These are phyloP conservation scores for Linanthus parryae DNA, from an alignment of 148 eudicot species.

Conservation along the genomic window DNA sequence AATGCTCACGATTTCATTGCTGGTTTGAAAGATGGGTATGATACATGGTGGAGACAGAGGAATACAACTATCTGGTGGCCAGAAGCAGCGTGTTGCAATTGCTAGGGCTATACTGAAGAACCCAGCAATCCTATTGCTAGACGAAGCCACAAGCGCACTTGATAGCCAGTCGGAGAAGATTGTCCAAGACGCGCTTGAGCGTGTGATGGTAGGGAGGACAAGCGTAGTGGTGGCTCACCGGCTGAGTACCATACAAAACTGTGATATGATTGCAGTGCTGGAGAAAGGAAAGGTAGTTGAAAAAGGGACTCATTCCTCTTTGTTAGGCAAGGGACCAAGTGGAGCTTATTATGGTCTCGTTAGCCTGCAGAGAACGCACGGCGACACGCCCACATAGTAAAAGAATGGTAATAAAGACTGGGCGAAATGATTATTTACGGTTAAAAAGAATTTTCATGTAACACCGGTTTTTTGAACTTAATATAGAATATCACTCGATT, in stretches of 20 bases:
- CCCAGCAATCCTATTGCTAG: slow-evolving; percentile 6
- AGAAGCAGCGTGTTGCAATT: slow-evolving; percentile 9
- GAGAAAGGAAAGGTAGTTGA: slow-evolving; percentile 7
- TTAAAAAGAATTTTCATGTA: too few relatives aligned
- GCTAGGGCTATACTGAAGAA: slow-evolving; percentile 8
- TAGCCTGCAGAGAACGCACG: slow-evolving; percentile 5
- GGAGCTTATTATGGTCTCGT: slow-evolving; percentile 9
- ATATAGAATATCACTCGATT: too few relatives aligned
- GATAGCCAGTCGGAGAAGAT: slow-evolving; percentile 10
- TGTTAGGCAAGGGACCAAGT: slow-evolving; percentile 5
- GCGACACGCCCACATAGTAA: too few relatives aligned
- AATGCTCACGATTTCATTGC: slow-evolving; percentile 9
- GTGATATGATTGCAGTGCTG: slow-evolving; percentile 5
- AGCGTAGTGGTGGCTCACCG: slow-evolving; percentile 8
- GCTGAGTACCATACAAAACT: slow-evolving; percentile 8
- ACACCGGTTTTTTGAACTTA: too few relatives aligned
- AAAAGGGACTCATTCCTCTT: slow-evolving; percentile 5
- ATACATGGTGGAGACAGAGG: slow-evolving; percentile 12
- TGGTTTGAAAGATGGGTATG: slow-evolving; percentile 5
- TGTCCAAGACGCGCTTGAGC: slow-evolving; percentile 6
- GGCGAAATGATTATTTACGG: too few relatives aligned
- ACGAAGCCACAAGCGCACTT: slow-evolving; percentile 10
- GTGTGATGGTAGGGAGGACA: slow-evolving; percentile 6
- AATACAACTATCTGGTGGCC: slow-evolving; percentile 10
- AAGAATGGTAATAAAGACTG: too few relatives aligned